Base-by-base conservation (phyloP, 805 yeast species). In the Starmerella riodocensis region DNA sequence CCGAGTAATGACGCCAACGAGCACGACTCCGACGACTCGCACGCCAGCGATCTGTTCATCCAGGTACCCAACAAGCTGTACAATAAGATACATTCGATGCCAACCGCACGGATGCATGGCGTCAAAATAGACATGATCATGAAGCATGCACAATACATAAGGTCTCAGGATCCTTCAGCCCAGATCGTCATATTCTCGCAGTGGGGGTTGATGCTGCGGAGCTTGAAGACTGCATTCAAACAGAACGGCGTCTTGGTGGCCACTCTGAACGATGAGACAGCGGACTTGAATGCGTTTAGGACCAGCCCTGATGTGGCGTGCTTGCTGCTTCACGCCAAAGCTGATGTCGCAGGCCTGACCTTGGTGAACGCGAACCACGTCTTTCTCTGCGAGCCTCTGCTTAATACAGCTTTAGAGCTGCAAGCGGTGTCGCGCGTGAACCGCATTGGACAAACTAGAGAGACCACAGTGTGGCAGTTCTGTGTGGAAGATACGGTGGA, bases 391-490 rank as follows among this genome's bases (percentile, higher is more conserved):
- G 98, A 91, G 60, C 97, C 98, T 1, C 65, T 91, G 41, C 78
- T 91, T 13, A 85, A 85, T 52, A 74, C 86, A 1, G 78, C 94
- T 2, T 65, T 85, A 34, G 97, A 91, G 51, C 56, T 83, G 13
- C 98, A 88, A 56, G 96, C 97, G 0, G 79, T 86, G 39, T 82
- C 93, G 36, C 70, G 98, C 46, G 75, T 91, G 31, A 94, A 88
- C 55, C 64, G 98, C 46, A 86, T 88, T 54, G 98, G 98, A 0
- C 98, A 91, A 58, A 69, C 67, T 3, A 64, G 68, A 32, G 74
- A 72, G 13, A 91, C 98, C 0, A 78, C 76, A 1, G 93, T 88
- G 1, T 91, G 97, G 95, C 78, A 80, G 72, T 85, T 88, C 62
- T 76, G 80, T 19, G 78, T 86, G 40, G 73, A 71, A 40, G 76